Conservation (phyloP, 345 rosid genomes). For the Microcos paniculata region DNA sequence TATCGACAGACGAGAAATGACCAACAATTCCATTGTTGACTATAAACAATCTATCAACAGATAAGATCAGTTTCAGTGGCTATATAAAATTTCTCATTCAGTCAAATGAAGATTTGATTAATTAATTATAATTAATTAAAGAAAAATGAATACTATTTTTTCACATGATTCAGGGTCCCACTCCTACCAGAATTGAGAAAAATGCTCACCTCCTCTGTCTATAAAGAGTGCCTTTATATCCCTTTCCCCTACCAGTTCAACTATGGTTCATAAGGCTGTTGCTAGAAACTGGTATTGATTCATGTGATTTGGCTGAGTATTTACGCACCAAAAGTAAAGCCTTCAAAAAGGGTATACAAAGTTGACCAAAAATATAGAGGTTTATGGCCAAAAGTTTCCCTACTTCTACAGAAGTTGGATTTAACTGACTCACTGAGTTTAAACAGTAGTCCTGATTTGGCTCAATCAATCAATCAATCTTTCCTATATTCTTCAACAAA, state of each 20-base stretch:
- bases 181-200: not conserved
- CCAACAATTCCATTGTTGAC: no score
- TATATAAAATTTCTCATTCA: not conserved
- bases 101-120: no score
- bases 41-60: no score
- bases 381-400: not conserved
- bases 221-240: not conserved
- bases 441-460: not conserved
- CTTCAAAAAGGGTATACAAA: not conserved
- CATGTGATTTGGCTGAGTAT: not conserved
- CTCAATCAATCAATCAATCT: not conserved
- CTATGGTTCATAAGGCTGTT: not conserved
- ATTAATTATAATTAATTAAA: not conserved
- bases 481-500: not conserved
- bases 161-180: not conserved
- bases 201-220: not conserved
- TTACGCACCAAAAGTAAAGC: not conserved
- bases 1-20: no score
- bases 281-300: not conserved
- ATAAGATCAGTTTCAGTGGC: not conserved
- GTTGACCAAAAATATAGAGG: not conserved
- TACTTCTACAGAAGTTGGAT: not conserved
- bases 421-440: not conserved
- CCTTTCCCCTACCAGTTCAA: not conserved
- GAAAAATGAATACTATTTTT: not conserved